Conservation (phyloP, 345 rosid genomes). For the Excoecaria cochinchinensis region DNA sequence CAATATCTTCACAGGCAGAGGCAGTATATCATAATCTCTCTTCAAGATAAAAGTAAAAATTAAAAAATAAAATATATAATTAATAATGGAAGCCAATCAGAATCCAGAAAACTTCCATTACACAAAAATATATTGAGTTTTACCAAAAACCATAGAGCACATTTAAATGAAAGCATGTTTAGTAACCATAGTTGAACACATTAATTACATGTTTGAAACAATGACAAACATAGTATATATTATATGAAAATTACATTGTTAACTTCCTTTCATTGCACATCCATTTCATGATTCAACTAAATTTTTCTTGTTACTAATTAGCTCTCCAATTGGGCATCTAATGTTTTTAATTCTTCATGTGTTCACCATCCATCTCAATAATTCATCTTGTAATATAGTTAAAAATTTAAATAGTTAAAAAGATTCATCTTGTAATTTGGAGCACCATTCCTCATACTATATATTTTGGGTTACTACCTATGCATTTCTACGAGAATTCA, state of each 20-base stretch:
- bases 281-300: constrained; percentile 49
- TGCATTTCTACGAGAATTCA: too few relatives aligned
- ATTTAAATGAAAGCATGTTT: constrained; percentile 13
- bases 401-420: too few relatives aligned
- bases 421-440: too few relatives aligned
- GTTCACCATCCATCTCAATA: constrained; percentile 25
- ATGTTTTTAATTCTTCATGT: constrained; percentile 11
- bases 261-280: constrained; percentile 32
- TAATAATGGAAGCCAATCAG: background rate
- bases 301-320: constrained; percentile 13
- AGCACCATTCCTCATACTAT: too few relatives aligned
- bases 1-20: background rate
- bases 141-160: background rate
- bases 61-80: background rate
- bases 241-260: constrained; percentile 11
- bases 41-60: background rate
- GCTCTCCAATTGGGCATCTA: constrained; percentile 42
- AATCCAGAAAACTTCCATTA: background rate
- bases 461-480: too few relatives aligned
- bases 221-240: background rate
- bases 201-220: constrained; percentile 13
- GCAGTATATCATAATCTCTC: background rate
- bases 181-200: background rate
- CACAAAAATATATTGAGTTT: background rate
- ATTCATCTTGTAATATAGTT: too few relatives aligned